Base-by-base conservation (phyloP, 140 eudicot species). In the Eryngium alpinum region DNA sequence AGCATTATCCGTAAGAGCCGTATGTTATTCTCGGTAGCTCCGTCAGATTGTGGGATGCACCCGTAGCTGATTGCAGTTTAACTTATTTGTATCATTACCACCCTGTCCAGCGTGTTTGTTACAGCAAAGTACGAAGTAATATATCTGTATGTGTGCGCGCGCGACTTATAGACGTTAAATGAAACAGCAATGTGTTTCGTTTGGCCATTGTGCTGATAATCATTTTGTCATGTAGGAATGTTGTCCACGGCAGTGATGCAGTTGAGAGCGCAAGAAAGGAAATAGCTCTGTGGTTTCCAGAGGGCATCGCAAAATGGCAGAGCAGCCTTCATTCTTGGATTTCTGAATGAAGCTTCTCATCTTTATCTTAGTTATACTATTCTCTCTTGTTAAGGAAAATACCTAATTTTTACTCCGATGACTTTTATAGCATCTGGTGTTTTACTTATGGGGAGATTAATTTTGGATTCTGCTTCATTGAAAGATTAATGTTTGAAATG, bases 241-340 rank as follows among this genome's bases (percentile, higher is more conserved):
- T 94, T 44, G 92, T 94, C 88, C 98, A 94, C 32, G 98, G 98
- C 16, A 94, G 98, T 81, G 98, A 94, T 83, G 89, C 98, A 28
- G 97, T 94, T 53, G 98, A 90, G 83, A 94, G 98, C 34, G 98
- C 92, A 33, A 89, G 81, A 80, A 92, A 94, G 80, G 98, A 94
- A 91, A 94, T 94, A 83, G 94, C 90, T 59, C 84, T 94, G 78
- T 94, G 98, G 98, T 94, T 94, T 88, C 98, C 98, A 0, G 97
- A 94, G 83, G 97, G 98, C 25, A 77, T 87, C 76, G 92, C 94
- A 27, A 84, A 81, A 82, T 94, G 98, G 98, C 89, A 86, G 85
- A 92, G 96, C 94, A 88, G 96, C 94, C 91, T 90, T 75, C 85
- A 87, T 90, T 81, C 93, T 14, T 94, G 98, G 98, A 86, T 92